phyloP scores from a whole-genome alignment of 495 filamentous ascomycete species.

The Penicillium bovifimosum region DNA sequence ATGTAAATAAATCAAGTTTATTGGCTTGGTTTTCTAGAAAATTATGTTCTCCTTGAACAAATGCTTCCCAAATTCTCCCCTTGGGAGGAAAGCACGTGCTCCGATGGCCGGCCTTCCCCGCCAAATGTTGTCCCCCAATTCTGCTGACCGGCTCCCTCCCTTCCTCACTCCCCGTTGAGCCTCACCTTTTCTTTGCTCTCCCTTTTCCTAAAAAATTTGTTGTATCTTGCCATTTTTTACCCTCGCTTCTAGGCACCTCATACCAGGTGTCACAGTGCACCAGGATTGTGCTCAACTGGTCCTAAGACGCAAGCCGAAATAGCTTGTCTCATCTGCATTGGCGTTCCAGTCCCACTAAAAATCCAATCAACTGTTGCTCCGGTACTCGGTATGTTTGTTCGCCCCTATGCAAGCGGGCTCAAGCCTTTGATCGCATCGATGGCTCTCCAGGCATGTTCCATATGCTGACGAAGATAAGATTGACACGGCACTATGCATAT shows the following conservation, averaged over 20 bases:
- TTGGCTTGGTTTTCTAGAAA: background rate
- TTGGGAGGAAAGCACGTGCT: constrained; percentile 23
- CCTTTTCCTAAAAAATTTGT: background rate
- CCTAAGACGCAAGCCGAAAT: background rate
- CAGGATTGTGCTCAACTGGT: constrained; percentile 7
- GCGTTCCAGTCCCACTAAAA: constrained; percentile 6
- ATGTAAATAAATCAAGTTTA: background rate
- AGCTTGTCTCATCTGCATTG: constrained; percentile 5
- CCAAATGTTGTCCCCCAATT: constrained; percentile 13
- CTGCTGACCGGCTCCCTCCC: constrained; percentile 10
- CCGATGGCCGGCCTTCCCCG: constrained; percentile 26
- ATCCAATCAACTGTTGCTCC: background rate
- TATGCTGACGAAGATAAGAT: constrained; percentile 14
- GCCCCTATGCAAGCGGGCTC: background rate
- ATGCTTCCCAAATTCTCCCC: background rate
- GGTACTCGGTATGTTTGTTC: background rate
- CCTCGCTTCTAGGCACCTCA: background rate
- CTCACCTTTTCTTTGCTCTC: constrained; percentile 2
- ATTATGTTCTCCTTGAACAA: background rate
- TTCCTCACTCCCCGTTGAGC: constrained; percentile 13
- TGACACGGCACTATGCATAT: constrained; percentile 64
- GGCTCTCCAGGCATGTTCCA: background rate
- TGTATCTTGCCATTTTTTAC: constrained; percentile 1
- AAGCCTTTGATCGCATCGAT: background rate
- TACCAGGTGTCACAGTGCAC: constrained; percentile 1